Evolutionary conservation across 495 filamentous ascomycete genomes (phyloP), one percentile per base, ranked within the genome.

Genomic region (Penicillium arizonense): DNA sequence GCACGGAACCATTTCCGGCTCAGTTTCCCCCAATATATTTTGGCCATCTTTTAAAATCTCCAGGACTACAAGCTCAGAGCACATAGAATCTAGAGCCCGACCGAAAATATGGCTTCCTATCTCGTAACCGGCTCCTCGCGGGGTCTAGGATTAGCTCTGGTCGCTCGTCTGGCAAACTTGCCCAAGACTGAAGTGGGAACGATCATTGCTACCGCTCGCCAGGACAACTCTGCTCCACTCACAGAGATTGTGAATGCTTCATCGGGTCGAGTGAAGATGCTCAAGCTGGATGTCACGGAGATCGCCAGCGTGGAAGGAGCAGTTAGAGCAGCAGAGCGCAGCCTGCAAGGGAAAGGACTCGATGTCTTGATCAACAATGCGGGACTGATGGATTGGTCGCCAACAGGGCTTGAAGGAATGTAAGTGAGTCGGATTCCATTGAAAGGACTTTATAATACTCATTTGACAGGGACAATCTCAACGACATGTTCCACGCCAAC

Each of bases 331-430:
- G 67, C 76, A 5, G 65, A 70, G 16, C 45, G 60, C 7, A 56
- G 61, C 9, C 65, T 78, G 21, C 68, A 66, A 5, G 72, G 68
- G 13, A 74, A 75, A 43, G 67, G 59, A 0, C 67, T 83, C 0
- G 81, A 84, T 52, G 67, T 77, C 33, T 56, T 85, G 20, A 74
- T 84, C 36, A 79, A 80, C 51, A 81, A 82, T 51, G 78, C 71
- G 1, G 80, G 75, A 4, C 50, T 64, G 9, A 47, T 51, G 41
- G 50, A 58, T 59, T 48, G 61, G 24, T 54, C 59, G 1, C 40
- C 47, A 7, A 58, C 45, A 6, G 66, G 67, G 10, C 42, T 72
- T 13, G 61, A 62, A 41, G 50, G 52, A 23, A 75, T 76, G 74
- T 77, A 64, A 51, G 50, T 44, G n/a, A n/a, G n/a, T n/a, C n/a